These are phyloP conservation scores for Sergeia podlipaevii DNA, from an alignment of 208 protist genomes.

Conservation along the genomic window DNA sequence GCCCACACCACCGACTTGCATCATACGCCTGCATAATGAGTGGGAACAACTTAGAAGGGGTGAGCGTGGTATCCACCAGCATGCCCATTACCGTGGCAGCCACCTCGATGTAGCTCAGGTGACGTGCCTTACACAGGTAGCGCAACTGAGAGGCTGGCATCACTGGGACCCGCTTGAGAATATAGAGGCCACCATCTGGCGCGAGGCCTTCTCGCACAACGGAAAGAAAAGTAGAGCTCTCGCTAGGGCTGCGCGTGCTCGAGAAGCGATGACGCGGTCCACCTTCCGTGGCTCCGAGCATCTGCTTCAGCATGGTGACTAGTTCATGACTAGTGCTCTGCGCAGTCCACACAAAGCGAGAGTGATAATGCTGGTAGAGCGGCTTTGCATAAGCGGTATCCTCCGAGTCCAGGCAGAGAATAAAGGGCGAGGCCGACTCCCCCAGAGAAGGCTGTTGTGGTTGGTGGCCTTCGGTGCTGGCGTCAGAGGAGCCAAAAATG, in stretches of 20 bases:
- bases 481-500: too few relatives aligned
- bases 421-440: slow-evolving; percentile 8
- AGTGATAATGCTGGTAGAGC: slow-evolving; percentile 36
- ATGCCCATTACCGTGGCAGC: slow-evolving; percentile 74
- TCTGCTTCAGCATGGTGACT: slow-evolving; percentile 12
- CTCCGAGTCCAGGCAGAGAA: slow-evolving; percentile 41
- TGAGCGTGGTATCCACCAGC: slow-evolving; percentile 61
- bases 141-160: slow-evolving; percentile 63
- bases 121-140: slow-evolving; percentile 36
- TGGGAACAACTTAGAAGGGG: slow-evolving; percentile 38
- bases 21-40: slow-evolving; percentile 72
- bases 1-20: slow-evolving; percentile 48
- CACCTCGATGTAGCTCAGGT: slow-evolving; percentile 60
- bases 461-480: not conserved
- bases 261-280: slow-evolving; percentile 30
- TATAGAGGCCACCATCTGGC: slow-evolving; percentile 77
- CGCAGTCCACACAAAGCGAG: slow-evolving; percentile 46
- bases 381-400: slow-evolving; percentile 29
- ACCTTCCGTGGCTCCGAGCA: slow-evolving; percentile 8
- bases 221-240: slow-evolving; percentile 45
- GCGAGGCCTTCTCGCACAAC: slow-evolving; percentile 78
- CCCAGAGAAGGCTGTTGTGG: not conserved
- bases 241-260: slow-evolving; percentile 51
- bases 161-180: slow-evolving; percentile 46
- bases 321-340: slow-evolving; percentile 43